Evolutionary conservation across 495 filamentous ascomycete species (phyloP).

Genomic region (Trypethelium eluteriae): DNA sequence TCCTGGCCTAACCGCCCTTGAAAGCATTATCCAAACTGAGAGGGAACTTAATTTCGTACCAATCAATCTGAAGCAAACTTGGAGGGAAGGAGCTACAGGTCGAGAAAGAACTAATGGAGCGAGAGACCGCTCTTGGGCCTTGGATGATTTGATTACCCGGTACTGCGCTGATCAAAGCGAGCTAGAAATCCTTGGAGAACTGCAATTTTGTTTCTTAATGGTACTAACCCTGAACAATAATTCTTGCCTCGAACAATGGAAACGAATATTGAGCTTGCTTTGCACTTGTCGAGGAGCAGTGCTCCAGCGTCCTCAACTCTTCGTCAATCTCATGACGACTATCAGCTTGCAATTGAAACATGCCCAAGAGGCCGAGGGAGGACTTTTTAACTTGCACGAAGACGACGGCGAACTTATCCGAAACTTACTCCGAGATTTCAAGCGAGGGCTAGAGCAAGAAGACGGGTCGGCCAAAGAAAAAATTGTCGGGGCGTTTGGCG

Average conservation of each 20-base stretch:
- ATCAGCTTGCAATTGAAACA: slow-evolving; percentile 65
- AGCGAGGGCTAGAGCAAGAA: slow-evolving; percentile 32
- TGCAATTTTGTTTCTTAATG: slow-evolving; percentile 79
- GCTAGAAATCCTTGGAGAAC: slow-evolving; percentile 64
- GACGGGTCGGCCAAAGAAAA: slow-evolving; percentile 26
- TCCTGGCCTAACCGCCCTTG: slow-evolving; percentile 32
- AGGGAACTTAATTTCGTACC: slow-evolving; percentile 48
- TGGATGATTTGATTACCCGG: slow-evolving; percentile 46
- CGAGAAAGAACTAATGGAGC: slow-evolving; percentile 64
- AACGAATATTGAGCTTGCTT: slow-evolving; percentile 60
- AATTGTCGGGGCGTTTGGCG: slow-evolving; percentile 48
- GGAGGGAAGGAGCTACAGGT: slow-evolving; percentile 60
- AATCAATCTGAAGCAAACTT: slow-evolving; percentile 50
- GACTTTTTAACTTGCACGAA: slow-evolving; percentile 47
- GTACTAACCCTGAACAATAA: slow-evolving; percentile 74
- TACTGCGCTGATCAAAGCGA: slow-evolving; percentile 26
- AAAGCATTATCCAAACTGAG: slow-evolving; percentile 22
- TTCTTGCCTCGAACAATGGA: slow-evolving; percentile 86
- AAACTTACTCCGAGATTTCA: slow-evolving; percentile 48
- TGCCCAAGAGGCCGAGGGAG: slow-evolving; percentile 59
- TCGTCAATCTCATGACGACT: slow-evolving; percentile 51
- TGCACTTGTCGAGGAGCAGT: slow-evolving; percentile 61
- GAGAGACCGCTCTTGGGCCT: slow-evolving; percentile 63
- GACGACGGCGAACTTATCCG: slow-evolving; percentile 50
- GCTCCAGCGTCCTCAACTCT: slow-evolving; percentile 48